Base-by-base conservation (phyloP, 257 asterid genomes). In the Ilex asprella region DNA sequence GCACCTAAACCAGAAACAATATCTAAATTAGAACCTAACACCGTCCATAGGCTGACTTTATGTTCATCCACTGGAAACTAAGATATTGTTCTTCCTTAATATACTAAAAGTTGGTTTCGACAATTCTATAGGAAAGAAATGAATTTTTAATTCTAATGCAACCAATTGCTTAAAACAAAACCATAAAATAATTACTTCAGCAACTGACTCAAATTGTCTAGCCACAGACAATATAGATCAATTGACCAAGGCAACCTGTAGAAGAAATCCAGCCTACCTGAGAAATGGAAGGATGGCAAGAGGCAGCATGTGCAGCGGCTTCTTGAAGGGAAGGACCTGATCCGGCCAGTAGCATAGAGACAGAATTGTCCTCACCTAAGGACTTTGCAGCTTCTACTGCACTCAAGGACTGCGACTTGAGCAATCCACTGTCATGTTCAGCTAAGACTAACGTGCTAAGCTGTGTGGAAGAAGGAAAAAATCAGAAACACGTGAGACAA, bases 371-470 rank as follows among this genome's bases (percentile, higher is more conserved):
- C 61, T 77, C 81, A 13, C 94, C 88, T 73, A 92, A 73, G 44
- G 31, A 80, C 62, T 84, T 85, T 53, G 95, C 94, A 70, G 95
- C 97, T 84, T 85, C 95, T 52, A 93, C 79, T 13, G 92, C 95
- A 86, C 94, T 79, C 69, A 87, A 35, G 35, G 96, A 79, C 14
- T 95, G 87, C 62, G 76, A 80, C 69, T 80, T 85, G 55, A 93
- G 69, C 49, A 70, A 75, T 9, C 96, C 95, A 49, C 90, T 89
- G 66, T 87, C 92, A 60, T 85, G 94, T 62, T 93, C 95, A 51
- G 82, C 96, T 81, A 89, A 56, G 66, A 93, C 81, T 79, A 93
- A 81, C 31, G 97, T 89, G 72, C 91, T 87, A 65, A 87, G 78
- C 99, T 93, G 72, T 56, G 16, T 16, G 39, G 49, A 30, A 16